These are phyloP conservation scores for Penicillium sp. DNA, from an alignment of 2,329 filamentous ascomycete species.

Conservation along the genomic window DNA sequence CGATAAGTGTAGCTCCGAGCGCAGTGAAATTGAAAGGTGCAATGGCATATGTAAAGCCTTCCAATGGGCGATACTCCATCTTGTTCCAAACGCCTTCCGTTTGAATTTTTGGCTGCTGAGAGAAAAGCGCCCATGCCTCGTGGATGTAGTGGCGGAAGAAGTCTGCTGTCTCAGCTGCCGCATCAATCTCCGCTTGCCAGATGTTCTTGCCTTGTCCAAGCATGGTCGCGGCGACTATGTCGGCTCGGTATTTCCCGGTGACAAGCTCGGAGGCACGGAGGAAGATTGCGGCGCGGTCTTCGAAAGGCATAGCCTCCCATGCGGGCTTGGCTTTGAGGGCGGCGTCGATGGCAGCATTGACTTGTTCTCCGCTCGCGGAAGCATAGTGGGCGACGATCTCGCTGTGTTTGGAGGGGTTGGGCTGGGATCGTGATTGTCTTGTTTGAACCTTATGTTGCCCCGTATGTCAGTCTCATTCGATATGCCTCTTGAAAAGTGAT, in stretches of 20 bases:
- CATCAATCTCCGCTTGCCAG: slow-evolving; percentile 95
- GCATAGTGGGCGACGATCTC: slow-evolving; percentile 27
- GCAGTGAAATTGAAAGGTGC: slow-evolving; percentile 95
- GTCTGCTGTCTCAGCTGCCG: slow-evolving; percentile 83
- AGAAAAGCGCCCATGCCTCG: slow-evolving; percentile 85
- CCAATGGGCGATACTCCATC: slow-evolving; percentile 79
- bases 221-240: slow-evolving; percentile 92
- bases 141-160: slow-evolving; percentile 87
- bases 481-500: neutral
- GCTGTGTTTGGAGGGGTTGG: slow-evolving; percentile 21
- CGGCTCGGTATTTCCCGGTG: slow-evolving; percentile 84
- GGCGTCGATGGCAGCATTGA: slow-evolving; percentile 17
- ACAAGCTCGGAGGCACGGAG: slow-evolving; percentile 89
- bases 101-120: slow-evolving; percentile 79
- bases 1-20: slow-evolving; percentile 79
- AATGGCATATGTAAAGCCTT: slow-evolving; percentile 90
- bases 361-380: slow-evolving; percentile 15
- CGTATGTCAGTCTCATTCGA: neutral
- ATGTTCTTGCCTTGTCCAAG: slow-evolving; percentile 94
- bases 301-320: slow-evolving; percentile 82
- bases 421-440: slow-evolving; percentile 16
- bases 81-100: slow-evolving; percentile 83
- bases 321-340: slow-evolving; percentile 19
- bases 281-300: slow-evolving; percentile 85
- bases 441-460: slow-evolving; percentile 13